A percentile compares a stretch with the other conserved stretches of the same genome.
Evolutionary conservation across 2,329 filamentous ascomycete genomes (phyloP).

Genomic region (Myotisia sp.): DNA sequence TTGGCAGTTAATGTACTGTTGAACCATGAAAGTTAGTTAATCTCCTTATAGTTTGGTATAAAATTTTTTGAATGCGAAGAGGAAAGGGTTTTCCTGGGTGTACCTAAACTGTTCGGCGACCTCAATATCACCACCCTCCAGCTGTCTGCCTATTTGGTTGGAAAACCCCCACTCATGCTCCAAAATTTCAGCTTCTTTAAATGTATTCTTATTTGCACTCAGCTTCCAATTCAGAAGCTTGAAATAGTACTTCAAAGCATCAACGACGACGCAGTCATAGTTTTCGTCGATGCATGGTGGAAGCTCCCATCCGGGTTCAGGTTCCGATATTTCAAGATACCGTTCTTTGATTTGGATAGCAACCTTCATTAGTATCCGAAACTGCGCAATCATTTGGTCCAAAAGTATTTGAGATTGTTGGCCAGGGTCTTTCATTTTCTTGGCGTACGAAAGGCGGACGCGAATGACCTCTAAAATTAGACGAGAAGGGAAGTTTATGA

Average conservation of each 20-base stretch:
- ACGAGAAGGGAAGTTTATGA: constrained; percentile 94
- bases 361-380: constrained; percentile 81
- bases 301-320: constrained; percentile 85
- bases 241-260: constrained; percentile 95
- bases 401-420: constrained; percentile 88
- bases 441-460: constrained; percentile 78
- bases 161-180: constrained; percentile 98
- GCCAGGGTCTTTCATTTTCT: constrained; percentile 87
- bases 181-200: constrained; percentile 94
- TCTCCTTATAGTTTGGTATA: too few relatives aligned
- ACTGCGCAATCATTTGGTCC: constrained; percentile 95
- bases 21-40: too few relatives aligned
- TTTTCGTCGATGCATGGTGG: constrained; percentile 94
- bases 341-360: constrained; percentile 86
- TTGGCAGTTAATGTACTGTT: constrained; percentile 71
- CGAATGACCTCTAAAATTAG: constrained; percentile 94
- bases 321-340: constrained; percentile 68
- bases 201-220: constrained; percentile 94
- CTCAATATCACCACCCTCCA: constrained; percentile 90
- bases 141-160: constrained; percentile 77
- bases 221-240: constrained; percentile 98
- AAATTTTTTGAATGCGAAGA: too few relatives aligned
- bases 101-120: constrained; percentile 91
- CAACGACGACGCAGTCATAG: constrained; percentile 81
- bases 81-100: too few relatives aligned